phyloP scores from a whole-genome alignment of 441 rosid genomes.

The Pelargonium australe region DNA sequence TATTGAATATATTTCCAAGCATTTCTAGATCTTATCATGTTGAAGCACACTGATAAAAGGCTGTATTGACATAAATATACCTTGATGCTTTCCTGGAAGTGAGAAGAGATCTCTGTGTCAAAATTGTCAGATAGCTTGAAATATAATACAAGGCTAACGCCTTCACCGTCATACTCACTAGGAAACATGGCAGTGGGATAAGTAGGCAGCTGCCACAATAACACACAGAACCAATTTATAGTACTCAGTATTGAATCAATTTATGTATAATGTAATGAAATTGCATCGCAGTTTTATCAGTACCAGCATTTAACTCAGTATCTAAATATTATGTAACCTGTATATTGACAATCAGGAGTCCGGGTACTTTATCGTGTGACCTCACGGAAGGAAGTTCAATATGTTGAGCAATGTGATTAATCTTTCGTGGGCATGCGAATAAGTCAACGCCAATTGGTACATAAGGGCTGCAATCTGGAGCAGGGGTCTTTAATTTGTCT shows the following conservation, averaged over 20 bases:
- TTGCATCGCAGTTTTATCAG: not conserved
- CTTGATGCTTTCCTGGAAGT: constrained; percentile 62
- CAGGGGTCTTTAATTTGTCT: constrained; percentile 61
- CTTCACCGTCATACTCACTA: constrained; percentile 66
- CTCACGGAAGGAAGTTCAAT: constrained; percentile 58
- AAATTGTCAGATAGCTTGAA: constrained; percentile 53
- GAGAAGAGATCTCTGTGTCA: constrained; percentile 49
- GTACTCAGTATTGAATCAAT: not conserved
- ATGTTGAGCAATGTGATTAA: constrained; percentile 71
- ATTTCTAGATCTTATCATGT: too few species aligned
- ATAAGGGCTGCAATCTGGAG: constrained; percentile 56
- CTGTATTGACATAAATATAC: constrained; percentile 23
- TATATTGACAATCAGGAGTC: constrained; percentile 60
- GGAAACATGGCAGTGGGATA: constrained; percentile 66
- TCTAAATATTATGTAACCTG: constrained; percentile 31
- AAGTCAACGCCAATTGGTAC: constrained; percentile 63
- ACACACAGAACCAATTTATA: constrained; percentile 4
- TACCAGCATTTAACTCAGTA: not conserved
- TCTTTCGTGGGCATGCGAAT: constrained; percentile 52
- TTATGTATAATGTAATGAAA: not conserved
- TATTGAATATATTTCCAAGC: not conserved
- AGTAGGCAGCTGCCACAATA: constrained; percentile 51
- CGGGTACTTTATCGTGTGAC: constrained; percentile 37
- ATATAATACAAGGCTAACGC: constrained; percentile 75
- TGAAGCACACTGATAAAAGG: not conserved